Evolutionary conservation across 106 monocot genomes (phyloP).

Genomic region (Acorus gramineus): DNA sequence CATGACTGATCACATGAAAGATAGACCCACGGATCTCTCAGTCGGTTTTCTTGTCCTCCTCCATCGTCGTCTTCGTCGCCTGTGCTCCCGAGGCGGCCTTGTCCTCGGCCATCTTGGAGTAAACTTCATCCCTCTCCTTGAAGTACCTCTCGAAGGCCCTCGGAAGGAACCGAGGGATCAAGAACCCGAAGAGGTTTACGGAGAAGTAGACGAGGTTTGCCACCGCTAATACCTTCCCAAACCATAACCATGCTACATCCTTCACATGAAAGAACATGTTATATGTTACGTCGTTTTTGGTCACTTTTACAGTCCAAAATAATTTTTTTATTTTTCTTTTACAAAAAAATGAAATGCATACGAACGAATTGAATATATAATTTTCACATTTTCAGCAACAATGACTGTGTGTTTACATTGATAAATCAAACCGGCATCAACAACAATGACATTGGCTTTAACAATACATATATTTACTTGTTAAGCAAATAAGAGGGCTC

Average conservation of each 20-base stretch:
- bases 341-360: background rate
- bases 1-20: too few relatives aligned
- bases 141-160: constrained; percentile 85
- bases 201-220: constrained; percentile 77
- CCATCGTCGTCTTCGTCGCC: background rate
- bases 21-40: background rate
- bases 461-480: too few relatives aligned
- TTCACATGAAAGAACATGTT: constrained; percentile 5
- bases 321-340: too few relatives aligned
- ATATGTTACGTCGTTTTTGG: too few relatives aligned
- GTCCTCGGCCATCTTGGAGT: constrained; percentile 42
- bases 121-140: constrained; percentile 39
- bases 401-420: too few relatives aligned
- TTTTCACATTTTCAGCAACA: too few relatives aligned
- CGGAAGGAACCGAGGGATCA: constrained; percentile 77
- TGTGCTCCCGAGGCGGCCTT: constrained; percentile 5
- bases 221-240: constrained; percentile 52
- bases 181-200: constrained; percentile 65
- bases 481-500: too few relatives aligned
- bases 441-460: too few relatives aligned
- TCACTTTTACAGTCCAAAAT: too few relatives aligned
- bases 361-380: too few relatives aligned
- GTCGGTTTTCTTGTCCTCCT: constrained; percentile 7
- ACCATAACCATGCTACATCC: constrained; percentile 79
- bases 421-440: too few relatives aligned